Conservation (phyloP, 306 rosid species). For the Begonia masoniana region DNA sequence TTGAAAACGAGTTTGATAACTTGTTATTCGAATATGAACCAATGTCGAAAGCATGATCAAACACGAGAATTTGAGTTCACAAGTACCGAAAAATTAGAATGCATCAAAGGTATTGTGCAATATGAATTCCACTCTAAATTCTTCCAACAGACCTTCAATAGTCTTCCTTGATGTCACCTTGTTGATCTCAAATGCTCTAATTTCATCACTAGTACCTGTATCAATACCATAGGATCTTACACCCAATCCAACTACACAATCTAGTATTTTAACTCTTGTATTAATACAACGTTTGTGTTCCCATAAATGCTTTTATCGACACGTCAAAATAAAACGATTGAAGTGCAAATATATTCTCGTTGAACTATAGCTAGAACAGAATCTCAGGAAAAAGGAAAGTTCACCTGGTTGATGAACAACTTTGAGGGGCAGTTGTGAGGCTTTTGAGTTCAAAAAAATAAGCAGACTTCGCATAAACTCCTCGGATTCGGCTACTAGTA, state of each 20-base stretch:
- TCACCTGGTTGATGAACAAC: conserved; percentile 42
- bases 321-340: no score
- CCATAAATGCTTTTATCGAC: not conserved
- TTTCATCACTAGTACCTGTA: conserved; percentile 46
- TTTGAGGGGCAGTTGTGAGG: conserved; percentile 56
- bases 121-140: conserved; percentile 35
- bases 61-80: no score
- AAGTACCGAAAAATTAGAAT: not conserved
- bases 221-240: conserved; percentile 1
- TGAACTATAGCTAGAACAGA: no score
- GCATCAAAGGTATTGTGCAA: not conserved
- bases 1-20: no score
- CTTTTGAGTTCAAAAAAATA: conserved; percentile 51
- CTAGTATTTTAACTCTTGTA: no score
- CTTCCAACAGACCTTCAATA: conserved; percentile 46
- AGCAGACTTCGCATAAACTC: conserved; percentile 54
- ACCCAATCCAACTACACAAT: no score
- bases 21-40: no score
- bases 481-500: conserved; percentile 49
- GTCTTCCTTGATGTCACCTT: conserved; percentile 63
- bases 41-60: no score
- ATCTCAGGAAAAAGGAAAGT: no score
- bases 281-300: no score
- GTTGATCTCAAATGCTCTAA: conserved; percentile 61
- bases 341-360: no score